phyloP scores from a whole-genome alignment of 345 rosid genomes.

The Brassica juncea region DNA sequence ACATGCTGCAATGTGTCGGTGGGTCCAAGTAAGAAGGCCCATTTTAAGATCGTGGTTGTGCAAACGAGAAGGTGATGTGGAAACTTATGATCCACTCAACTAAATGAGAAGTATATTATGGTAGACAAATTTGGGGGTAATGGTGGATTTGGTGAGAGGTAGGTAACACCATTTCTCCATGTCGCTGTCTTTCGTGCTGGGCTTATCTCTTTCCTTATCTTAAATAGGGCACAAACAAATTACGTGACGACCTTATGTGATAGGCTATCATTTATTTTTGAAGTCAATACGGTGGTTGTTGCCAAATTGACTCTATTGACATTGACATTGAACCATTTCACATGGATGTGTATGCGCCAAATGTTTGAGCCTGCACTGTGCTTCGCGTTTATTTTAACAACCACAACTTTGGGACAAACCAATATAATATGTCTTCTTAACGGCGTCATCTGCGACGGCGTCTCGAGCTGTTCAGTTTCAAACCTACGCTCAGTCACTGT shows the following conservation, averaged over 20 bases:
- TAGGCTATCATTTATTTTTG: background rate
- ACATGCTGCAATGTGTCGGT: background rate
- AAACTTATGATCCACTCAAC: constrained; percentile 10
- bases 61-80: constrained; percentile 17
- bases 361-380: constrained; percentile 1
- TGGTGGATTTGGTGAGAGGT: constrained; percentile 39
- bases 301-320: constrained; percentile 22
- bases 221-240: background rate
- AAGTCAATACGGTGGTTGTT: constrained; percentile 30
- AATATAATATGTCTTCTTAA: background rate
- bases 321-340: background rate
- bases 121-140: background rate
- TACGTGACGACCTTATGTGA: background rate
- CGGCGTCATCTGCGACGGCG: background rate
- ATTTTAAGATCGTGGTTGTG: background rate
- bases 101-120: background rate
- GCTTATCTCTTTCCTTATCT: background rate
- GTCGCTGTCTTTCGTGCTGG: constrained; percentile 36
- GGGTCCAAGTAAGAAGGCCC: background rate
- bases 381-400: constrained; percentile 26
- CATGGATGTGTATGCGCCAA: constrained; percentile 26
- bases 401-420: background rate
- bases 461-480: background rate
- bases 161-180: constrained; percentile 32
- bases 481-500: background rate